Conservation (phyloP, 257 asterid genomes). For the Nicotiana benthamiana region DNA sequence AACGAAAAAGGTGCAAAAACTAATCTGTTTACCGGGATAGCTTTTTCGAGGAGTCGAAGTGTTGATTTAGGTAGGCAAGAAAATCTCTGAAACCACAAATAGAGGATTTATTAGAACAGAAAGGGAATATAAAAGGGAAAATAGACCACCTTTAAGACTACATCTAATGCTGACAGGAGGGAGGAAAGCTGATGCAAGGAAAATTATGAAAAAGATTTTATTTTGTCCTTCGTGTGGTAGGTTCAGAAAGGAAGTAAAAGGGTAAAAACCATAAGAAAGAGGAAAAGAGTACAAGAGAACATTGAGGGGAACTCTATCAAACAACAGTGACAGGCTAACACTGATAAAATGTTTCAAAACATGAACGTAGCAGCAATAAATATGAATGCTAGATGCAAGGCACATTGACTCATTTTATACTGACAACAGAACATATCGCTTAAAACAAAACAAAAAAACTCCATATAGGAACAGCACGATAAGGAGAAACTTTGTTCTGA, state of each 20-base stretch:
- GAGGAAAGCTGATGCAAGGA: neutral
- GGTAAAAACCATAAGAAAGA: neutral
- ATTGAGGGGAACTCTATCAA: neutral
- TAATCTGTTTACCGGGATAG: conserved; percentile 63
- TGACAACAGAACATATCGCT: neutral
- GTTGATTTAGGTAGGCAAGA: conserved; percentile 79
- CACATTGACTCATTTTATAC: neutral
- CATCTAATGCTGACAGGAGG: neutral
- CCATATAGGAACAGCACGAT: neutral
- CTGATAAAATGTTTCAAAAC: neutral
- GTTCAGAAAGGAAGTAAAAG: neutral
- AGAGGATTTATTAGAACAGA: neutral
- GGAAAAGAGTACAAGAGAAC: neutral
- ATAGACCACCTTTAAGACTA: neutral
- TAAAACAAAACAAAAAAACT: neutral
- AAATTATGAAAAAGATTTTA: neutral
- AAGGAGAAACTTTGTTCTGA: conserved; percentile 11
- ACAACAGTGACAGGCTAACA: neutral
- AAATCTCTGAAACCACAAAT: conserved; percentile 58
- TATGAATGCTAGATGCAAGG: neutral
- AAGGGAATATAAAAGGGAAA: neutral
- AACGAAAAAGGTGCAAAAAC: neutral
- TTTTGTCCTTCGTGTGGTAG: neutral
- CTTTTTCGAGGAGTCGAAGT: conserved; percentile 80
- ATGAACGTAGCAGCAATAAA: neutral